Evolutionary conservation across 2,329 filamentous ascomycete species (phyloP).

Genomic region (Pseudogymnoascus sp.): DNA sequence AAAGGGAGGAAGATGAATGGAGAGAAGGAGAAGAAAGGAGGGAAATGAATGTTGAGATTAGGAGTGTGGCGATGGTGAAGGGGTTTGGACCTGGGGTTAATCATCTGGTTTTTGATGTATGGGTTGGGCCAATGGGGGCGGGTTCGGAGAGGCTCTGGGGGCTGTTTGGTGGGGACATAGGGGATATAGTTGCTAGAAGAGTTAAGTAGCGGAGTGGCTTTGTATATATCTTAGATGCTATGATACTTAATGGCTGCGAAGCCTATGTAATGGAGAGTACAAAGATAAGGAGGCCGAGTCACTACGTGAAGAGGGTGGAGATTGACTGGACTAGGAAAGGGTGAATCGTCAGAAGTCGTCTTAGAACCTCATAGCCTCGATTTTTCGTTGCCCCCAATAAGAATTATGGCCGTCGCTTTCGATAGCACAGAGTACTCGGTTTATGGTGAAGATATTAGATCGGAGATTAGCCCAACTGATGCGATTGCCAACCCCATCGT

Average conservation of each 20-base stretch:
- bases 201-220: not conserved
- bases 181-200: not conserved
- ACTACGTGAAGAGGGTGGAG: too few species aligned
- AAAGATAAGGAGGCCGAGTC: not conserved
- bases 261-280: not conserved
- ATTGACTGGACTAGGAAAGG: too few species aligned
- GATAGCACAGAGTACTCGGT: too few species aligned
- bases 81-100: constrained; percentile 60
- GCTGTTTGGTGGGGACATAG: not conserved
- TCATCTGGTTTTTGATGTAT: constrained; percentile 62
- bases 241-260: not conserved
- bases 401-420: too few species aligned
- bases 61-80: constrained; percentile 58
- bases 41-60: constrained; percentile 29
- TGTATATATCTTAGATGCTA: not conserved
- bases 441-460: too few species aligned
- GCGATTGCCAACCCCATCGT: too few species aligned
- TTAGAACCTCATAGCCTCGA: too few species aligned
- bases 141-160: not conserved
- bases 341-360: too few species aligned
- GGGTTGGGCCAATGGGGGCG: constrained; percentile 16
- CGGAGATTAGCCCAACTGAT: too few species aligned
- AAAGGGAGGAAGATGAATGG: not conserved
- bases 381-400: too few species aligned
- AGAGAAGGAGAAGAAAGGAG: constrained; percentile 8